These are phyloP conservation scores for Leccinum truebloodii DNA, from an alignment of 768 basidiomycete species.

Conservation along the genomic window DNA sequence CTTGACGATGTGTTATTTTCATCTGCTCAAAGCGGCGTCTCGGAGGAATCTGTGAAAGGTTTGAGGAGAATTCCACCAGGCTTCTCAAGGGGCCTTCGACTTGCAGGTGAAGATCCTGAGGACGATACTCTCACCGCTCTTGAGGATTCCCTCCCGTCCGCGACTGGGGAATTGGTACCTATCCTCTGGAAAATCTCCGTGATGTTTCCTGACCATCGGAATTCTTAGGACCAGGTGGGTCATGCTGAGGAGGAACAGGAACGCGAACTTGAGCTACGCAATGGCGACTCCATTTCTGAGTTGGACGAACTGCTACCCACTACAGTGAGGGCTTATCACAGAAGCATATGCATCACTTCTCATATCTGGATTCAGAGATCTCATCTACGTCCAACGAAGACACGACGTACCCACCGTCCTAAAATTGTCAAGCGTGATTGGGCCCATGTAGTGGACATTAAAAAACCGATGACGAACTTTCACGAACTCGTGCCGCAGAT, in stretches of 20 bases:
- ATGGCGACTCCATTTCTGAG: conserved; percentile 39
- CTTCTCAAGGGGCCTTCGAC: conserved; percentile 73
- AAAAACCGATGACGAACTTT: conserved; percentile 86
- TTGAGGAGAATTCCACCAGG: conserved; percentile 81
- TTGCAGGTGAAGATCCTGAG: conserved; percentile 57
- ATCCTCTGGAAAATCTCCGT: conserved; percentile 7
- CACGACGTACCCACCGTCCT: conserved; percentile 43
- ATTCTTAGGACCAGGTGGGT: conserved; percentile 21
- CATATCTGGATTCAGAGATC: conserved; percentile 43
- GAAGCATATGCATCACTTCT: not conserved
- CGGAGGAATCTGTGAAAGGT: conserved; percentile 41
- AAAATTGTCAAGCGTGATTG: conserved; percentile 84
- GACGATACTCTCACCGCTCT: conserved; percentile 43
- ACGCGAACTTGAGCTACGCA: conserved; percentile 20
- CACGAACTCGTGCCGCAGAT: conserved; percentile 92
- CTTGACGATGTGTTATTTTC: conserved; percentile 61
- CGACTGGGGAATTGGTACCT: conserved; percentile 20
- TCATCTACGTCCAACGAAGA: conserved; percentile 55
- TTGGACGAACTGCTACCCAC: conserved; percentile 82
- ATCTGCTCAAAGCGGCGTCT: conserved; percentile 28
- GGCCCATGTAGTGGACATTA: conserved; percentile 97
- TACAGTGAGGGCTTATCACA: conserved; percentile 36
- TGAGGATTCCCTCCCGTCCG: conserved; percentile 19
- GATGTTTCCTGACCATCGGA: conserved; percentile 27
- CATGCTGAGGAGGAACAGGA: conserved; percentile 24